These are phyloP conservation scores for Alloteropsis semialata DNA, from an alignment of 176 grass and related monocot species.

Conservation along the genomic window DNA sequence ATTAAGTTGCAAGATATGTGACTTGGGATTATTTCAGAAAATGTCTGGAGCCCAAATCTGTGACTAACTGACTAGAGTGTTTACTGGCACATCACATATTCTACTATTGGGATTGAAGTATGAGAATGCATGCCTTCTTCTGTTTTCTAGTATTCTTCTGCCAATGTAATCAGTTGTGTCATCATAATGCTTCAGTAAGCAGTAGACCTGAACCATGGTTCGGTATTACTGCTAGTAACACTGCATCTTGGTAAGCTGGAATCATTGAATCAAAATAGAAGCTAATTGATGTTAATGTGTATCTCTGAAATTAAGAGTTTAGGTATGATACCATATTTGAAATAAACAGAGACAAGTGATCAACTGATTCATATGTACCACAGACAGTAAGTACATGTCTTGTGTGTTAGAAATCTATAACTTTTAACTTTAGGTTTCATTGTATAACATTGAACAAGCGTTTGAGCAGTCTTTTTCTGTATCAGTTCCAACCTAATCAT, in stretches of 20 bases:
- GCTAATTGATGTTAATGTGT: neutral
- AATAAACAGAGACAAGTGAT: neutral
- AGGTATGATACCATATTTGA: neutral
- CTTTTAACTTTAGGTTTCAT: neutral
- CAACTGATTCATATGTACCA: neutral
- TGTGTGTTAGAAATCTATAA: neutral
- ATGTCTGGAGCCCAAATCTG: neutral
- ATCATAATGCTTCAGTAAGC: neutral
- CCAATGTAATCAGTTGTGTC: neutral
- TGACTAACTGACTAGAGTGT: neutral
- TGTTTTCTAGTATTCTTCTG: constrained; percentile 3
- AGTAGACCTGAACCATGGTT: neutral
- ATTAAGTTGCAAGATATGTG: neutral
- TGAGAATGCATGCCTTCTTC: neutral
- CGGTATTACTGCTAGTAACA: neutral
- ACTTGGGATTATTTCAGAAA: neutral
- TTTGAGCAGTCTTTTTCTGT: neutral
- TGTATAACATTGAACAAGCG: neutral
- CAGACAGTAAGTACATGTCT: neutral
- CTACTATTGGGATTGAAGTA: neutral
- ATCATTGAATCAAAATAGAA: neutral
- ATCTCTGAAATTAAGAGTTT: neutral
- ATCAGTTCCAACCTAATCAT: neutral
- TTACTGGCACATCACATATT: neutral
- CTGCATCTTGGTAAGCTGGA: neutral